Percentiles rank a stretch among this genome's conserved stretches.
phyloP scores from a whole-genome alignment of 306 rosid species.

The Acacia acuminata region DNA sequence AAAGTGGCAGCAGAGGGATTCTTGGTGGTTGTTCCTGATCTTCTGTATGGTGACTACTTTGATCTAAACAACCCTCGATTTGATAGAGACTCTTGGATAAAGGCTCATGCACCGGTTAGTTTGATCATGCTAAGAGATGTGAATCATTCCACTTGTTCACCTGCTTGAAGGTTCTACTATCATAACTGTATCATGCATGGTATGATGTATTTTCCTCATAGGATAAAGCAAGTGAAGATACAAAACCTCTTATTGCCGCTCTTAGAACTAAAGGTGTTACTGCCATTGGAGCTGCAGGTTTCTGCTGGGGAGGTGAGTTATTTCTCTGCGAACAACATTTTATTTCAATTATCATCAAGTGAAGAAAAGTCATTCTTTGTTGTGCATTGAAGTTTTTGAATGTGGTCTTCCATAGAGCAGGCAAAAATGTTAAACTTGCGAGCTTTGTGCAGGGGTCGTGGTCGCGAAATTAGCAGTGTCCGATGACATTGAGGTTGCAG shows the following conservation, averaged over 20 bases:
- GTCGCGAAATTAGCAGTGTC: slow-evolving; percentile 43
- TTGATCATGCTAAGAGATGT: neutral
- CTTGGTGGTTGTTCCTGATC: slow-evolving; percentile 71
- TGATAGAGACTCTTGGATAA: slow-evolving; percentile 34
- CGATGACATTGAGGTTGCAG: slow-evolving; percentile 45
- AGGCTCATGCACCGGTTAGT: slow-evolving; percentile 51
- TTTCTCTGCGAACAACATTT: neutral
- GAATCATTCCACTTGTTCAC: neutral
- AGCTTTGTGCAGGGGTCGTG: slow-evolving; percentile 43
- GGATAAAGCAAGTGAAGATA: slow-evolving; percentile 59
- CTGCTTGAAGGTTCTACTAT: neutral
- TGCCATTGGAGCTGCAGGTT: slow-evolving; percentile 60
- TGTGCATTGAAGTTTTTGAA: neutral
- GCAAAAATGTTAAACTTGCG: slow-evolving; percentile 2
- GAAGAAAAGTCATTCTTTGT: neutral
- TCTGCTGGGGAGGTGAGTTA: slow-evolving; percentile 68
- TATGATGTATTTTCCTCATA: slow-evolving; percentile 12
- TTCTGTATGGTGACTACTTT: slow-evolving; percentile 44
- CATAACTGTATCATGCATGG: neutral
- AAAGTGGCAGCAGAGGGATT: slow-evolving; percentile 54
- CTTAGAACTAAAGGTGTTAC: slow-evolving; percentile 55
- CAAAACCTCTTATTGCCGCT: slow-evolving; percentile 49
- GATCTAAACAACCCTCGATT: slow-evolving; percentile 35
- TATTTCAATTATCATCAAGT: neutral
- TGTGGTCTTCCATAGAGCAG: neutral